A percentile compares a stretch with the other conserved stretches of the same genome.
Conservation (phyloP, 441 rosid genomes). For the Breynia disticha region DNA sequence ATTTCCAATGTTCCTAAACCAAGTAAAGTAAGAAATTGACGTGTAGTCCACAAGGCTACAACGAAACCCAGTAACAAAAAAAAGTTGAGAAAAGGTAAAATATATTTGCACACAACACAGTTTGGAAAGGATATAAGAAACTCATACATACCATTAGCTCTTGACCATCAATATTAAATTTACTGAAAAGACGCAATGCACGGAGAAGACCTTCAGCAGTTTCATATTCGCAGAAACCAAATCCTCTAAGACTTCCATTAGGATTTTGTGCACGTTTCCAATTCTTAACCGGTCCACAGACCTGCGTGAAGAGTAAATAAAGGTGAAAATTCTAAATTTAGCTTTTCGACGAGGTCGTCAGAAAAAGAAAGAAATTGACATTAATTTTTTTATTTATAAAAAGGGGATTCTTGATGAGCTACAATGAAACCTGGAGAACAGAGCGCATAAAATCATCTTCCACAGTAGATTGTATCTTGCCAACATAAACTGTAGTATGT, state of each 20-base stretch:
- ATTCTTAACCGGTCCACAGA: constrained; percentile 87
- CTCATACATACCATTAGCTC: constrained; percentile 66
- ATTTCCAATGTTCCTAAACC: no score
- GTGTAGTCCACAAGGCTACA: no score
- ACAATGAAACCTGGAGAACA: constrained; percentile 53
- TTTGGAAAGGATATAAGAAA: background rate
- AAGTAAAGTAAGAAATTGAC: no score
- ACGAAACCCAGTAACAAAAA: background rate
- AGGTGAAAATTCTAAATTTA: no score
- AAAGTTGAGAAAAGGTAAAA: no score
- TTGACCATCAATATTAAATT: constrained; percentile 86
- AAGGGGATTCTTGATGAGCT: background rate
- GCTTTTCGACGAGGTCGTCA: no score
- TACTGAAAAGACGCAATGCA: constrained; percentile 79
- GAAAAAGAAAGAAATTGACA: background rate
- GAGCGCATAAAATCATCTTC: constrained; percentile 86
- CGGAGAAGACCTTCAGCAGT: constrained; percentile 96
- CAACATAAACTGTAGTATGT: constrained; percentile 89
- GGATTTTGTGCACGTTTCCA: constrained; percentile 90
- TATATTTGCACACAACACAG: background rate
- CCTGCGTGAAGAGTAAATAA: constrained; percentile 31
- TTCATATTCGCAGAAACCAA: constrained; percentile 96
- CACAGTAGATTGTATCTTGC: constrained; percentile 81
- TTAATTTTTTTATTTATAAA: no score
- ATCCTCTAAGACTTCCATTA: constrained; percentile 73